Conservation (phyloP, 2,329 filamentous ascomycete genomes). For the Xylaria sp. region DNA sequence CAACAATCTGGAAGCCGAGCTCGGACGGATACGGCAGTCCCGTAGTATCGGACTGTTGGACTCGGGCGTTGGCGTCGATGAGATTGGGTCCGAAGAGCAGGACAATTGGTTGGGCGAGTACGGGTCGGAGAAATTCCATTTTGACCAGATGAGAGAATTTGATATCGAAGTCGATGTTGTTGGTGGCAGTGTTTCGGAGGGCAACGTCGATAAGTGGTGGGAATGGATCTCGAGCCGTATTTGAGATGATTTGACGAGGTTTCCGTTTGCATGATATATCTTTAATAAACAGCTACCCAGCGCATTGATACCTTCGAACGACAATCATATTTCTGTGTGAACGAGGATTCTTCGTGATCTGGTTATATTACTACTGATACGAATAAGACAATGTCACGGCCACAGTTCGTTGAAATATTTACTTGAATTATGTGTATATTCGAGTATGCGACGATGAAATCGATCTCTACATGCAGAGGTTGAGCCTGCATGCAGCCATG, state of each 20-base stretch:
- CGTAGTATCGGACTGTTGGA: constrained; percentile 77
- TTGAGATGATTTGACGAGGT: constrained; percentile 36
- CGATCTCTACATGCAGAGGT: constrained; percentile 28
- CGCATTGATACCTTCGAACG: background rate
- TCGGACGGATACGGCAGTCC: constrained; percentile 70
- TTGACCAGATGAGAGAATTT: constrained; percentile 77
- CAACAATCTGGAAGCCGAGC: constrained; percentile 70
- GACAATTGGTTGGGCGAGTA: constrained; percentile 82
- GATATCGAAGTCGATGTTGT: constrained; percentile 72
- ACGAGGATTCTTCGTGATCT: background rate
- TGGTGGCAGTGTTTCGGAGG: constrained; percentile 66
- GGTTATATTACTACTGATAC: background rate
- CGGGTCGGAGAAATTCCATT: constrained; percentile 70
- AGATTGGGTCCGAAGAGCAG: constrained; percentile 60
- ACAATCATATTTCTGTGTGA: background rate
- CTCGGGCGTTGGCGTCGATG: constrained; percentile 66
- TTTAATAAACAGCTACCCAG: constrained; percentile 4
- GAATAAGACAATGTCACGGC: background rate
- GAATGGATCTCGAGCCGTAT: constrained; percentile 78
- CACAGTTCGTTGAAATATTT: background rate
- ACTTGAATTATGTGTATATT: constrained; percentile 3
- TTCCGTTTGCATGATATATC: background rate
- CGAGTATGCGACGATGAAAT: background rate
- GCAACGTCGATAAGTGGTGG: constrained; percentile 78
- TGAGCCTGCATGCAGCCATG: constrained; percentile 28